Conservation (phyloP, 805 yeast genomes). For the Starmerella sirachaensis region DNA sequence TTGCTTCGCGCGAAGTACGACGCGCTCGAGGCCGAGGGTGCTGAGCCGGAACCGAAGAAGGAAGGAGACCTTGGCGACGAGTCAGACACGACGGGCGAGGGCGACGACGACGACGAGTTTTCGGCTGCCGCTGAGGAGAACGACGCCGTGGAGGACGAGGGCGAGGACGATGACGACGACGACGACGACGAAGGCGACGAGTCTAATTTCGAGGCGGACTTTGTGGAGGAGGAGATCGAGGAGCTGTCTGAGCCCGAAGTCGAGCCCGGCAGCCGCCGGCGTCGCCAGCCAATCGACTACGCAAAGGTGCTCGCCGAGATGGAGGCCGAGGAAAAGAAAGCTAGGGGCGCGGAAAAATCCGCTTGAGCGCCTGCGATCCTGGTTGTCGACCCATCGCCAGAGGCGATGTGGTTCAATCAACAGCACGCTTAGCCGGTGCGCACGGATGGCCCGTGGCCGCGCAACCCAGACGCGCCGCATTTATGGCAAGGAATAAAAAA, state of each 20-base stretch:
- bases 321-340: constrained; percentile 34
- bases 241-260: constrained; percentile 63
- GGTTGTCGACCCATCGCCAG: no score
- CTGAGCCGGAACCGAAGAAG: constrained; percentile 15
- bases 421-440: no score
- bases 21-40: constrained; percentile 17
- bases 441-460: no score
- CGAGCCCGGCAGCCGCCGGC: constrained; percentile 69
- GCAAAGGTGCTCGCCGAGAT: constrained; percentile 65
- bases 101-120: constrained; percentile 28
- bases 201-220: constrained; percentile 42
- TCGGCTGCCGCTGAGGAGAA: constrained; percentile 10
- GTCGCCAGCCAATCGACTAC: constrained; percentile 81
- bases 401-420: no score
- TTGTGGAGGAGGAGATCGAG: constrained; percentile 27
- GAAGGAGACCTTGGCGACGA: constrained; percentile 27
- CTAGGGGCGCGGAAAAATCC: neutral
- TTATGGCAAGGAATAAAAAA: neutral
- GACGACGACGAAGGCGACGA: constrained; percentile 36
- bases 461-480: no score
- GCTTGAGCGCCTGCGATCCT: no score
- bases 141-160: constrained; percentile 31
- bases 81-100: constrained; percentile 17
- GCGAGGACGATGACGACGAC: constrained; percentile 24
- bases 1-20: constrained; percentile 16